phyloP scores from a whole-genome alignment of 1,139 yeast genomes.

The Wickerhamiella infanticola region DNA sequence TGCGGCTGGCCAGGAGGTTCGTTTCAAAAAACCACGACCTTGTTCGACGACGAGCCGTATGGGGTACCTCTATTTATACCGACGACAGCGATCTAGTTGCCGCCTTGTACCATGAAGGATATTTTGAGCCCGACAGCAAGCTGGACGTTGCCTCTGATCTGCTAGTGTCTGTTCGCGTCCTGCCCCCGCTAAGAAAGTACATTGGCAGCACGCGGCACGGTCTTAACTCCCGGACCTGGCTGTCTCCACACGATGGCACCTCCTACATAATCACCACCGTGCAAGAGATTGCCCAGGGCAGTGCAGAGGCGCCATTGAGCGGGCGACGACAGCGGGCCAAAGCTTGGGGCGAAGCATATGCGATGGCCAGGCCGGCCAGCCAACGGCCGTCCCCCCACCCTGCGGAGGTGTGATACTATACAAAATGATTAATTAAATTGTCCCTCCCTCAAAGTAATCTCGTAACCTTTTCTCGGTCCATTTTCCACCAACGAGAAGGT shows the following conservation, averaged over 20 bases:
- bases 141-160: constrained; percentile 33
- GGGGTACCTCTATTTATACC: constrained; percentile 91
- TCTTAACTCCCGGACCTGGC: constrained; percentile 63
- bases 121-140: constrained; percentile 32
- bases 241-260: constrained; percentile 48
- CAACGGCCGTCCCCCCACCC: background rate
- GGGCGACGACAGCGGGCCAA: constrained; percentile 17
- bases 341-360: constrained; percentile 20
- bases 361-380: background rate
- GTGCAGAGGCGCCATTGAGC: constrained; percentile 17
- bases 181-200: constrained; percentile 53
- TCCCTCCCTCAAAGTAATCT: no score
- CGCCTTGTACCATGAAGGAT: constrained; percentile 60
- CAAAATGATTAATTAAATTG: background rate
- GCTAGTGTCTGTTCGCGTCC: constrained; percentile 49
- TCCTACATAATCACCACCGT: constrained; percentile 41
- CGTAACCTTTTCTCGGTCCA: no score
- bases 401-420: background rate
- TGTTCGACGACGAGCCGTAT: constrained; percentile 40
- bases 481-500: no score
- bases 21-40: constrained; percentile 24
- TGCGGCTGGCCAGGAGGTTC: constrained; percentile 38
- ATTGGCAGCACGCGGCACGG: constrained; percentile 51
- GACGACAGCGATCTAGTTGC: constrained; percentile 82
- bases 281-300: constrained; percentile 23